Evolutionary conservation across 139 green algal species (phyloP).

Genomic region (Choricystis sp.): DNA sequence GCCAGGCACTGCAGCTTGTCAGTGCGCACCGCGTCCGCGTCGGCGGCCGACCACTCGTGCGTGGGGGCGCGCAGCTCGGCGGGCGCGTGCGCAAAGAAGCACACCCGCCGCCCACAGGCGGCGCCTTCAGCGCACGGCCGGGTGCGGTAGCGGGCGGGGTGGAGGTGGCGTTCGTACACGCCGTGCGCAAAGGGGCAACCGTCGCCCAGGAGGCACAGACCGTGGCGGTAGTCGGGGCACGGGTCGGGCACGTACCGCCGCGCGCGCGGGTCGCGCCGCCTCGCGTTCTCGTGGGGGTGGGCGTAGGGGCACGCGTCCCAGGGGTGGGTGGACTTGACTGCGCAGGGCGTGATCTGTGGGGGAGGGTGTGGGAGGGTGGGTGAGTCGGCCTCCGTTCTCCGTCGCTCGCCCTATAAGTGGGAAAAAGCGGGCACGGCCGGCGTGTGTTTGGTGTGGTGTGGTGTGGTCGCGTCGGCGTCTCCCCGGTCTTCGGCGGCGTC

Average conservation of each 20-base stretch:
- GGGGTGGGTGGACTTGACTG: neutral
- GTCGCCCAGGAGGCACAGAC: constrained; percentile 42
- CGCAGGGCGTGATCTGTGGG: neutral
- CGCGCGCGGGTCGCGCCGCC: constrained; percentile 42
- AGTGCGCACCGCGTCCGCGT: constrained; percentile 25
- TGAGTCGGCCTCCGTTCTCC: no score
- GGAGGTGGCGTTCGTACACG: constrained; percentile 84
- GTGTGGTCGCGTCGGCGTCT: no score
- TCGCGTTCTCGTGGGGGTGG: constrained; percentile 46
- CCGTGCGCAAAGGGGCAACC: constrained; percentile 70
- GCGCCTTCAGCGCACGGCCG: constrained; percentile 76
- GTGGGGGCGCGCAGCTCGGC: constrained; percentile 48
- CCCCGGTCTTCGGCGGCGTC: no score
- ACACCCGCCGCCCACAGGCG: constrained; percentile 60
- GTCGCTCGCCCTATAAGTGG: no score
- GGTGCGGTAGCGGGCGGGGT: constrained; percentile 70
- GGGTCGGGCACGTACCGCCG: constrained; percentile 58
- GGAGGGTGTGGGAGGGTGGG: no score
- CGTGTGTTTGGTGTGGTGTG: no score
- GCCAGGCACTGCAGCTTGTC: neutral
- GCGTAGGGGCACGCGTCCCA: neutral
- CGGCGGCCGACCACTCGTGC: constrained; percentile 44
- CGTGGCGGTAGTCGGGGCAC: constrained; percentile 88
- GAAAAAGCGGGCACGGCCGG: no score
- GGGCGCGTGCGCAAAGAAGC: constrained; percentile 83